Conservation (phyloP, 306 rosid species). For the Gillenia trifoliata region DNA sequence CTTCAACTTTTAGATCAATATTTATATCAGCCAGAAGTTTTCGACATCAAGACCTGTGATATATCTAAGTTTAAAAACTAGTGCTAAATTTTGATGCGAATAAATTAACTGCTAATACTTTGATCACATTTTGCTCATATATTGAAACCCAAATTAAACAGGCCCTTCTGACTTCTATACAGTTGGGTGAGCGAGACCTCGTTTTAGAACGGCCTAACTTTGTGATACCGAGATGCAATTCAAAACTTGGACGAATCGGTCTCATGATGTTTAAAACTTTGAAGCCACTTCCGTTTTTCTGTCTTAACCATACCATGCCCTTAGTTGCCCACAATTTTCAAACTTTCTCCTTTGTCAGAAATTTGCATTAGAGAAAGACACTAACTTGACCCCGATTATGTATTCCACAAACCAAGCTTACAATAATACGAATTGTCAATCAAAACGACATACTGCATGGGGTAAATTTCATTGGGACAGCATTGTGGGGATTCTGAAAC, state of each 20-base stretch:
- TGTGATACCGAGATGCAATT: slow-evolving; percentile 3
- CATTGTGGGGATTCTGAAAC: background rate
- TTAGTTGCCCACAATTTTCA: background rate
- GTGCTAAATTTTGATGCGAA: background rate
- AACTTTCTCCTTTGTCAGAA: background rate
- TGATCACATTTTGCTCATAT: background rate
- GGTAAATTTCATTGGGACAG: background rate
- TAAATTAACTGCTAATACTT: background rate
- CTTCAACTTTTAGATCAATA: background rate
- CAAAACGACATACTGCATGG: background rate
- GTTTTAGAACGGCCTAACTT: background rate
- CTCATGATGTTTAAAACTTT: background rate
- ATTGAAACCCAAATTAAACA: background rate
- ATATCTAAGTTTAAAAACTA: background rate
- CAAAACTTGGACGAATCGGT: background rate
- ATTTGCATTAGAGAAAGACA: background rate
- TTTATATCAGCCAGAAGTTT: background rate
- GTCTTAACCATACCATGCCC: background rate
- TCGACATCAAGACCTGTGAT: background rate
- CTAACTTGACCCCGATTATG: background rate
- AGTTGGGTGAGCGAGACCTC: background rate
- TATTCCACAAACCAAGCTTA: background rate
- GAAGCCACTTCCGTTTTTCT: background rate
- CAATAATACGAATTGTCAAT: slow-evolving; percentile 1
- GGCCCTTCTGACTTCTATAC: background rate